A percentile compares a stretch with the other conserved stretches of the same genome.
Evolutionary conservation across 345 rosid genomes (phyloP).

Genomic region (Excoecaria agallocha): DNA sequence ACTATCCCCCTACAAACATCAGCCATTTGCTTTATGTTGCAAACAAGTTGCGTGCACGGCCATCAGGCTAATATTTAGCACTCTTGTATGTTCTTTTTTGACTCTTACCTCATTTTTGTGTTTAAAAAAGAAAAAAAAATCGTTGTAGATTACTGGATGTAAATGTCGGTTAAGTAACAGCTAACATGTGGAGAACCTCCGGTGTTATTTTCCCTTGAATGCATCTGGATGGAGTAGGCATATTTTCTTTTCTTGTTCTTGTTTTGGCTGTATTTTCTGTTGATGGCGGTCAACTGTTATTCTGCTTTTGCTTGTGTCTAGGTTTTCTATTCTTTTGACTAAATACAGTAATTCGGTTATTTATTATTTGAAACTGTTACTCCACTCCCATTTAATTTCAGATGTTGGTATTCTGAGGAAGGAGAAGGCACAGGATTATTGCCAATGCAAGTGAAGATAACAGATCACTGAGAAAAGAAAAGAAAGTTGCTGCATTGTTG

Average conservation of each 20-base stretch:
- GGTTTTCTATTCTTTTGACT: neutral
- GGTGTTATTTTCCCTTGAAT: neutral
- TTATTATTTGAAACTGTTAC: neutral
- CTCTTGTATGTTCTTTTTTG: neutral
- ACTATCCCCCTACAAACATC: constrained; percentile 74
- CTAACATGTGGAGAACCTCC: constrained; percentile 7
- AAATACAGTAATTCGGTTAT: neutral
- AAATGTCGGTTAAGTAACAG: constrained; percentile 28
- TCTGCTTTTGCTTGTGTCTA: neutral
- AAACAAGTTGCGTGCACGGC: constrained; percentile 64
- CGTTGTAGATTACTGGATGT: constrained; percentile 25
- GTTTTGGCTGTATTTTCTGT: neutral
- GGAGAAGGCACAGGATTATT: neutral
- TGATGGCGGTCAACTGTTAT: neutral
- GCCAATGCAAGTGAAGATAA: neutral
- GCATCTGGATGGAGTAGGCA: neutral
- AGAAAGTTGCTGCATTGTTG: too few relatives aligned
- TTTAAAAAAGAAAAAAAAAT: neutral
- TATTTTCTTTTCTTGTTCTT: neutral
- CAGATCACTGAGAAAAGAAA: too few relatives aligned
- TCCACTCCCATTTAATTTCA: neutral
- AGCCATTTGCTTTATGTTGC: constrained; percentile 90
- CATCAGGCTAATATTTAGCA: constrained; percentile 24
- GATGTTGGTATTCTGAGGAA: too few relatives aligned
- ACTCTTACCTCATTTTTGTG: neutral